Base-by-base conservation (phyloP, 768 basidiomycete species). In the Kwoniella botswanensis region DNA sequence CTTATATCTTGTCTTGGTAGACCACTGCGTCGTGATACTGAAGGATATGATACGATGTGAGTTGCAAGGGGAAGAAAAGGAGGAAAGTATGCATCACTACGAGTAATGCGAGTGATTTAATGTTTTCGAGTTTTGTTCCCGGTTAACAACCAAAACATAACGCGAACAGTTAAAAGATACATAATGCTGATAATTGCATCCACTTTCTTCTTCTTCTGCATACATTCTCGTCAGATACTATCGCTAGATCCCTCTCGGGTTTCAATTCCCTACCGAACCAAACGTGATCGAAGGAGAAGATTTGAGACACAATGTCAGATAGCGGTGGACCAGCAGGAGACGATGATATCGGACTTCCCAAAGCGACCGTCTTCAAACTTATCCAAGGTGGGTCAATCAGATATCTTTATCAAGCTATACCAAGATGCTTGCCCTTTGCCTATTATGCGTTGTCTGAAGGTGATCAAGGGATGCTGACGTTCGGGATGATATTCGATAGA, bases 361-460 rank as follows among this genome's bases (percentile, higher is more conserved):
- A 98, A 84, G 97, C 97, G 15, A 98, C 97, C 3, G 94, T 99
- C 35, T 89, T 93, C 72, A 99, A 98, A 86, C 93, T 98, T 89
- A 95, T 99, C 76, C 86, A 89, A 79, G 96, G 97, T 93, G 66
- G 73, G 86, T 75, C 17, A 22, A 50, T 50, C 24, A n/a, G 29
- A 41, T 43, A 18, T 2, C 46, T 50, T 50, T 0, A 50, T 35
- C 35, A 35, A 35, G 35, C 35, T 35, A 35, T 7, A 35, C 35
- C 46, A 6, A 0, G 46, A 50, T 50, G 46, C 46, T 35, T 35
- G 35, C 35, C 35, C 3, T 7, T 35, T 35, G 35, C 35, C 35
- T 35, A 35, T 35, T 35, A 35, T 35, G 35, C 35, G 7, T 35
- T 35, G 35, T 35, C 35, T 35, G 35, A 6, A 35, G 35, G 35